Conservation (phyloP, 2,329 filamentous ascomycete genomes). For the Fusarium graminum region DNA sequence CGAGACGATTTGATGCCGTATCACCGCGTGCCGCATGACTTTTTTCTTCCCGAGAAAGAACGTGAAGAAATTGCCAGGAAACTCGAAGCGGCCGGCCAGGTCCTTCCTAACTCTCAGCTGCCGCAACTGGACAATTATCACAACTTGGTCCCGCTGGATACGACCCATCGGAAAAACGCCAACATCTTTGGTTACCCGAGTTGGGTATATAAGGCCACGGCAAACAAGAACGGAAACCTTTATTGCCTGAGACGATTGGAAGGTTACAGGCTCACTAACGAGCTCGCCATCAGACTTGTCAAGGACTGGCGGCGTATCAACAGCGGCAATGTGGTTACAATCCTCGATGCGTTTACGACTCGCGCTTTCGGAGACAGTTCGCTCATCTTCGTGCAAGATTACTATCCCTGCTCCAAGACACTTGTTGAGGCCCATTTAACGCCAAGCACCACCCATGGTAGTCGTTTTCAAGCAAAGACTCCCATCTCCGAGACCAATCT, state of each 20-base stretch:
- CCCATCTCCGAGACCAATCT: conserved; percentile 78
- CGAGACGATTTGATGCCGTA: conserved; percentile 85
- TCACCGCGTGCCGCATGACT: conserved; percentile 88
- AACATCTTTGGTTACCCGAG: conserved; percentile 87
- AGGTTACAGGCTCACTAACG: conserved; percentile 88
- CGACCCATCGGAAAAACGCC: conserved; percentile 80
- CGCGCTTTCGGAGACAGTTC: conserved; percentile 95
- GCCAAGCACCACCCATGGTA: conserved; percentile 56
- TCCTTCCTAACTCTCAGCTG: conserved; percentile 81
- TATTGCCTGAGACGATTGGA: conserved; percentile 90
- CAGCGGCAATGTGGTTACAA: conserved; percentile 84
- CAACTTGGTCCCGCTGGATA: conserved; percentile 90
- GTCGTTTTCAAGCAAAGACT: conserved; percentile 60
- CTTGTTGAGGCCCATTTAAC: conserved; percentile 84
- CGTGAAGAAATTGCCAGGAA: conserved; percentile 92
- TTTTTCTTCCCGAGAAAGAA: conserved; percentile 89
- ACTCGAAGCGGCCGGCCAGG: conserved; percentile 85
- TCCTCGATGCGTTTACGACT: conserved; percentile 94
- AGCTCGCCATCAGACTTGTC: conserved; percentile 86
- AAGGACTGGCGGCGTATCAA: conserved; percentile 90
- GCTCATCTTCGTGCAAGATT: conserved; percentile 92
- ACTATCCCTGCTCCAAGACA: conserved; percentile 91
- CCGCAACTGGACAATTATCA: conserved; percentile 90
- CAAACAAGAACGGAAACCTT: conserved; percentile 87
- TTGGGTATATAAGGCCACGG: conserved; percentile 96